These are phyloP conservation scores for Aureobasidium sp. DNA, from an alignment of 2,329 filamentous ascomycete species.

Conservation along the genomic window DNA sequence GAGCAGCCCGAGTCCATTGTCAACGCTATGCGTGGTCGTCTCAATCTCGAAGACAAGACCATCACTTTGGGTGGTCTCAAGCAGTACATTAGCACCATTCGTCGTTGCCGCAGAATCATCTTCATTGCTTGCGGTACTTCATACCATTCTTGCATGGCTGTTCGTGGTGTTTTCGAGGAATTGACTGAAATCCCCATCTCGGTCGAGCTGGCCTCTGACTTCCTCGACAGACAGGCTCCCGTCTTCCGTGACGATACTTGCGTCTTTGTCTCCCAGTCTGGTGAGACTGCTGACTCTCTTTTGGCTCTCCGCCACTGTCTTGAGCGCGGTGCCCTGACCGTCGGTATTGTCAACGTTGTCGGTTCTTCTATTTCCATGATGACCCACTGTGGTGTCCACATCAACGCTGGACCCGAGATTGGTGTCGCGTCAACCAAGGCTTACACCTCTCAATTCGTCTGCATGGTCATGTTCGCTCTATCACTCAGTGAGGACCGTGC, in stretches of 20 bases:
- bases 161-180: constrained; percentile 96
- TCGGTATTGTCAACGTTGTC: constrained; percentile 97
- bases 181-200: constrained; percentile 95
- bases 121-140: constrained; percentile 99
- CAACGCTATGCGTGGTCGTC: constrained; percentile 99
- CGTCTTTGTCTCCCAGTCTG: constrained; percentile 97
- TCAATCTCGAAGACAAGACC: constrained; percentile 87
- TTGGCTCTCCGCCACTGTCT: constrained; percentile 97
- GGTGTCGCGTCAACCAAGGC: constrained; percentile 99
- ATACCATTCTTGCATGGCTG: constrained; percentile 99
- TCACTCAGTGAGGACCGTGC: constrained; percentile 94
- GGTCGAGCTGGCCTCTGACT: constrained; percentile 95
- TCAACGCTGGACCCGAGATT: constrained; percentile 97
- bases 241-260: constrained; percentile 99
- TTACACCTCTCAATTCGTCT: constrained; percentile 98
- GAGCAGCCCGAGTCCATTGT: constrained; percentile 99
- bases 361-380: constrained; percentile 97
- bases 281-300: constrained; percentile 95
- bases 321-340: constrained; percentile 92
- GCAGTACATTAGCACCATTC: constrained; percentile 94
- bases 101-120: constrained; percentile 92
- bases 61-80: constrained; percentile 93
- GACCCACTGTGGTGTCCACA: constrained; percentile 98
- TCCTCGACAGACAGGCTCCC: constrained; percentile 90
- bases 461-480: constrained; percentile 99